phyloP scores from a whole-genome alignment of 2,329 filamentous ascomycete species.

The Sporothrix luriei region DNA sequence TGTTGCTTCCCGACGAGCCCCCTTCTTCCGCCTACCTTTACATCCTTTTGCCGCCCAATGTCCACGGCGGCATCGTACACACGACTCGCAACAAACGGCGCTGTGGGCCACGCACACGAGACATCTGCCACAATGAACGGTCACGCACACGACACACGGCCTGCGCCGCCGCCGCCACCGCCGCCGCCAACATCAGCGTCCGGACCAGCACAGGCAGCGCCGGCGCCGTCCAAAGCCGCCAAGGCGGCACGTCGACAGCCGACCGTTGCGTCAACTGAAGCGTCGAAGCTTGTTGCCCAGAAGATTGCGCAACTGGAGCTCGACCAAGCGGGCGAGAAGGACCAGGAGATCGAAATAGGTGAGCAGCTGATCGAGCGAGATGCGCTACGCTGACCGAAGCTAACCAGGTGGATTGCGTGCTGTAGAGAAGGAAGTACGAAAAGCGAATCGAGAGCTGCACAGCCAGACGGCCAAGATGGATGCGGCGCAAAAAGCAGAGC shows the following conservation, averaged over 20 bases:
- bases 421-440: constrained; percentile 90
- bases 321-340: constrained; percentile 89
- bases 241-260: constrained; percentile 89
- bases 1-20: background rate
- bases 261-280: constrained; percentile 79
- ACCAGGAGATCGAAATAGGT: constrained; percentile 96
- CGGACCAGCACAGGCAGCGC: constrained; percentile 42
- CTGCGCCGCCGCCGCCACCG: constrained; percentile 51
- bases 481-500: constrained; percentile 86
- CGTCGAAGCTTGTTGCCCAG: constrained; percentile 85
- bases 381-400: background rate
- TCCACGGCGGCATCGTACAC: constrained; percentile 45
- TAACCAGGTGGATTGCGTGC: background rate
- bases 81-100: constrained; percentile 42
- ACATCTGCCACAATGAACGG: constrained; percentile 44
- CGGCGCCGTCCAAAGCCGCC: constrained; percentile 46
- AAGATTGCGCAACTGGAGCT: constrained; percentile 95
- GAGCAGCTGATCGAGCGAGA: background rate
- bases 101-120: constrained; percentile 38
- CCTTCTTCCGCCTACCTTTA: background rate
- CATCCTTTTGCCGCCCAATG: constrained; percentile 39
- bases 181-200: constrained; percentile 45
- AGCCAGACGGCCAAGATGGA: constrained; percentile 90
- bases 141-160: constrained; percentile 45
- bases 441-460: constrained; percentile 86